These are phyloP conservation scores for Boletus smithii DNA, from an alignment of 1,284 basidiomycete genomes.

Conservation along the genomic window DNA sequence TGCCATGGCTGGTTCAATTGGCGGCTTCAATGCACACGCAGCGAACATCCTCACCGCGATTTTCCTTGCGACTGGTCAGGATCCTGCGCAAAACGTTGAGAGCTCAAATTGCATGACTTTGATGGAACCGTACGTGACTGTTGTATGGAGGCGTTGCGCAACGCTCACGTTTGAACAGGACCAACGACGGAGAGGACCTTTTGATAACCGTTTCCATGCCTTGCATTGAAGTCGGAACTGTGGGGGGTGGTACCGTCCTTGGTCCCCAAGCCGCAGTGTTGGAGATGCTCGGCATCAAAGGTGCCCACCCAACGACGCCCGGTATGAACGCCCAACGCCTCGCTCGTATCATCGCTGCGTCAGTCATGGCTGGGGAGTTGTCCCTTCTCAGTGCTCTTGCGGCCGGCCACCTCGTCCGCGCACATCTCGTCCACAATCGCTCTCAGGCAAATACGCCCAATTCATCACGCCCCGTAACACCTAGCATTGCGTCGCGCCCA, in stretches of 20 bases:
- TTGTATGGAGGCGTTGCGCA: neutral
- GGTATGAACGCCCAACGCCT: slow-evolving; percentile 86
- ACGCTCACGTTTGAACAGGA: slow-evolving; percentile 43
- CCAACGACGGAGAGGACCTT: slow-evolving; percentile 87
- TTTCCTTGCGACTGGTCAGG: slow-evolving; percentile 96
- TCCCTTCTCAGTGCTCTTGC: slow-evolving; percentile 87
- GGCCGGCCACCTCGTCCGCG: slow-evolving; percentile 86
- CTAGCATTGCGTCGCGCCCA: slow-evolving; percentile 34
- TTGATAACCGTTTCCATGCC: slow-evolving; percentile 94
- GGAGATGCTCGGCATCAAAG: slow-evolving; percentile 87
- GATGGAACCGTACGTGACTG: slow-evolving; percentile 86
- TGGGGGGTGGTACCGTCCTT: slow-evolving; percentile 93
- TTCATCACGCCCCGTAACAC: slow-evolving; percentile 61
- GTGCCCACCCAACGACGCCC: slow-evolving; percentile 79
- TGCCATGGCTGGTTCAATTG: slow-evolving; percentile 96
- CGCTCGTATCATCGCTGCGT: slow-evolving; percentile 82
- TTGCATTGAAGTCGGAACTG: slow-evolving; percentile 93
- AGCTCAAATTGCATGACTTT: slow-evolving; percentile 97
- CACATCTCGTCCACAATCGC: slow-evolving; percentile 85
- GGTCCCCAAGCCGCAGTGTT: slow-evolving; percentile 87
- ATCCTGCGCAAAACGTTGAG: slow-evolving; percentile 99
- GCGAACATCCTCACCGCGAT: slow-evolving; percentile 97
- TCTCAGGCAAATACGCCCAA: slow-evolving; percentile 67
- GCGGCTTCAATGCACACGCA: slow-evolving; percentile 98
- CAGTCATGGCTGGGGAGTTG: slow-evolving; percentile 94